Base-by-base conservation (phyloP, 805 yeast genomes). In the Grigorovia humatica region DNA sequence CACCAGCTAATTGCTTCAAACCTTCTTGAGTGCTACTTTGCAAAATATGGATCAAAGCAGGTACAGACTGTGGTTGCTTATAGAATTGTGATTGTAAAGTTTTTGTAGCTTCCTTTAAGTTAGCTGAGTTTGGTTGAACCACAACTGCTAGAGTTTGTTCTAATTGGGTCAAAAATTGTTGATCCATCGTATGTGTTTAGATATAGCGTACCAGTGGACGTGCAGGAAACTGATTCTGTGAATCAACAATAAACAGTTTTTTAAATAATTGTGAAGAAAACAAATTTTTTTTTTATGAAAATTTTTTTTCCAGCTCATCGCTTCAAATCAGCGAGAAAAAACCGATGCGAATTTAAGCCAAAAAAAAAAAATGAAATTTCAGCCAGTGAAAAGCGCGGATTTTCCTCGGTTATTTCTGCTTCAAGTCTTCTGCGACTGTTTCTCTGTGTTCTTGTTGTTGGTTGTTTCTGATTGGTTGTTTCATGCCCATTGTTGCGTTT, bases 1-100 rank as follows among this genome's bases (percentile, higher is more conserved):
- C 96, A 55, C 96, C 95, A n/a, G 97, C 95, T 55, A 93, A 76
- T 70, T 89, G 96, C 63, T 87, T 85, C 59, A 90, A 67, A 61
- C 85, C 86, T 57, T 79, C 83, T 61, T 82, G 82, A 43, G 76
- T 70, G 59, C 83, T 81, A 58, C 74, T 76, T 69, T 86, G 89
- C 63, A 88, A 75, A 54, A 93, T 79, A 62, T 87, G 93, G 60
- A 91, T 74, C 66, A 91, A 74, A 11, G 96, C 83, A 18, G 96
- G 93, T 54, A 91, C 76, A 18, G 91, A 78, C 59, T 78, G 72
- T 29, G 87, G 79, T 60, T 82, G 79, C 53, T 79, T 73, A 72
- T 86, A 89, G 67, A 83, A 82, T 49, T 86, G 89, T 57, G 80
- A 75, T 63, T 83, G 80, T 64, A 93, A 78, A 58, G 80, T 76